Conservation (phyloP, 495 filamentous ascomycete genomes). For the Glutinoglossum americanum region DNA sequence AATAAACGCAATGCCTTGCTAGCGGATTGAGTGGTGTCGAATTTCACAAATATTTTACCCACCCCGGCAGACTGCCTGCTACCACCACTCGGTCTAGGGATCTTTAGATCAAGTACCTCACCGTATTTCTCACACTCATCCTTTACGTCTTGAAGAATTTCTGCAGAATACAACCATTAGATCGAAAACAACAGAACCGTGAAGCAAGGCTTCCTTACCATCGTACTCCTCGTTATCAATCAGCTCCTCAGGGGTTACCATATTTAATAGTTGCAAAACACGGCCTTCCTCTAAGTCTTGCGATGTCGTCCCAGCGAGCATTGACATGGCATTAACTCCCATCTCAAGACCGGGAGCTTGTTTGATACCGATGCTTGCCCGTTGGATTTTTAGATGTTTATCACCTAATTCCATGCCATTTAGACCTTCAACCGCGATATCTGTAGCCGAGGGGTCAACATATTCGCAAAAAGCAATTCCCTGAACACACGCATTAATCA, state of each 20-base stretch:
- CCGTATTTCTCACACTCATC: conserved; percentile 90
- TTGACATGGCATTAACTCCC: conserved; percentile 95
- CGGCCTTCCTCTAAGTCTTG: conserved; percentile 51
- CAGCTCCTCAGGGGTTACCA: conserved; percentile 91
- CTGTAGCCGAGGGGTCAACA: conserved; percentile 49
- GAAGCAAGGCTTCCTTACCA: conserved; percentile 26
- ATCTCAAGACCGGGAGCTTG: conserved; percentile 81
- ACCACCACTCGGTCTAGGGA: conserved; percentile 57
- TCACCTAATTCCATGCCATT: conserved; percentile 86
- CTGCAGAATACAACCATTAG: conserved; percentile 21
- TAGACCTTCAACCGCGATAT: conserved; percentile 74
- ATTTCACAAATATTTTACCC: conserved; percentile 69
- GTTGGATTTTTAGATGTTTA: conserved; percentile 59
- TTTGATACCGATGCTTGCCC: conserved; percentile 78
- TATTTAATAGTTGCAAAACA: conserved; percentile 84
- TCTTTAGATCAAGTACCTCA: conserved; percentile 61
- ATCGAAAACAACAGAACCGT: background rate
- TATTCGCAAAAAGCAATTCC: conserved; percentile 97
- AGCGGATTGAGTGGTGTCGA: conserved; percentile 55
- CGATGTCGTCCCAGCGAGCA: conserved; percentile 87
- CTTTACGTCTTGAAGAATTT: conserved; percentile 81
- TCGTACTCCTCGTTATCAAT: conserved; percentile 89
- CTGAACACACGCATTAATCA: conserved; percentile 20
- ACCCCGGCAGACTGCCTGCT: conserved; percentile 8
- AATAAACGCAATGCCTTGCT: conserved; percentile 64